Evolutionary conservation across 2,329 filamentous ascomycete genomes (phyloP).

Genomic region (Calonectria pauciramosa): DNA sequence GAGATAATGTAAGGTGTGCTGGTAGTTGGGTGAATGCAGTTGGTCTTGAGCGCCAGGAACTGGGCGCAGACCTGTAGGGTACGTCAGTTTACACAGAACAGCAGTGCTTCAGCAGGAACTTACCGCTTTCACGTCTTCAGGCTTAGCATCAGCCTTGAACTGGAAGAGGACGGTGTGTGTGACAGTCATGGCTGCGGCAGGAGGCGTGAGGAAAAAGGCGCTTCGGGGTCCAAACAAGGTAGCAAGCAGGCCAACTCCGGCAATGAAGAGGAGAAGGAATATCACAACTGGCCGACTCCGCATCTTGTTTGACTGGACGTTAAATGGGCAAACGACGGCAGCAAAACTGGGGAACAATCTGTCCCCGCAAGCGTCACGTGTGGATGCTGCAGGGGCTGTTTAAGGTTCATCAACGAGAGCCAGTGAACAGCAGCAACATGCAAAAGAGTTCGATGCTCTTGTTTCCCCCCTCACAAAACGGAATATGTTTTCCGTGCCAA

Average conservation of each 20-base stretch:
- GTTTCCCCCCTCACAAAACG: neutral
- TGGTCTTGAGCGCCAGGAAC: constrained; percentile 65
- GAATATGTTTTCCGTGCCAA: neutral
- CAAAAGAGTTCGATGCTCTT: neutral
- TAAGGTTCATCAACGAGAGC: neutral
- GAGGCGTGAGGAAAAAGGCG: constrained; percentile 4
- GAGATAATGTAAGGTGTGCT: constrained; percentile 72
- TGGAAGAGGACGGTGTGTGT: constrained; percentile 79
- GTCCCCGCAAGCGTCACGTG: neutral
- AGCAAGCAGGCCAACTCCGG: neutral
- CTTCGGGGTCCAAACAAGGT: neutral
- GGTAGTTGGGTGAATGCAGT: constrained; percentile 73
- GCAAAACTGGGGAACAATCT: neutral
- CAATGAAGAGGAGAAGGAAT: neutral
- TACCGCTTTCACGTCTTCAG: constrained; percentile 69
- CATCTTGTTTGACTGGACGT: neutral
- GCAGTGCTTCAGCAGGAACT: constrained; percentile 34
- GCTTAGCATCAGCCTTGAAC: constrained; percentile 67
- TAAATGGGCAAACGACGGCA: neutral
- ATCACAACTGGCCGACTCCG: neutral
- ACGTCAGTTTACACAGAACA: neutral
- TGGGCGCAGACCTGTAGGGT: constrained; percentile 46
- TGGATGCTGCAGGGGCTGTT: neutral
- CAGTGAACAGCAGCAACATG: neutral
- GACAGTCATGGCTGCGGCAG: constrained; percentile 49